Base-by-base conservation (phyloP, 495 filamentous ascomycete genomes). In the Penicillium fimorum region DNA sequence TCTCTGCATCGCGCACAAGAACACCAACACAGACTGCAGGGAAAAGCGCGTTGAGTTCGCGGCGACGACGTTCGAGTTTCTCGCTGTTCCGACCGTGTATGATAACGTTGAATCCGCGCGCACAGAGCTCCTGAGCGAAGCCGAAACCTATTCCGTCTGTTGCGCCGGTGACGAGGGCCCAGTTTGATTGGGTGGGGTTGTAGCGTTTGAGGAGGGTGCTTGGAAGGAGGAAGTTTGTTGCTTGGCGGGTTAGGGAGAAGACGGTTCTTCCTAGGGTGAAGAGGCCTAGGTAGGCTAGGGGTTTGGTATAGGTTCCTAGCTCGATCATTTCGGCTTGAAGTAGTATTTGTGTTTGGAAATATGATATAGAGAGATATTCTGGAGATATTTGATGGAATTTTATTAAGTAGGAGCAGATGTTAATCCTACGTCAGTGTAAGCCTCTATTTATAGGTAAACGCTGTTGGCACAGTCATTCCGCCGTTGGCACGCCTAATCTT, bases 81-180 rank as follows among this genome's bases (percentile, higher is more conserved):
- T 57, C 33, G 5, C 47, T 46, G 51, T 79, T 82, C 27, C 82
- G 76, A 15, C 82, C 83, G 63, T 85, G 82, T 8, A 86, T 55
- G 5, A 84, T 66, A 15, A 85, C 76, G 57, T 82, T 82, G 74
- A 86, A 86, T 24, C 83, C 83, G 13, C 66, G 61, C 0, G 38
- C 43, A n/a, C 78, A 79, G 44, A 84, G 74, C 55, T 83, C 79
- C 33, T 76, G 60, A 15, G 70, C 66, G 42, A 84, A 70, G 0
- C 67, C 71, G 33, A 71, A 72, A n/a, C 84, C 84, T 33, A 87
- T 85, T 4, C 84, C 84, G 44, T 81, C 81, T 38, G 71, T 82
- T 10, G 81, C 74, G 13, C 84, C 84, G 0, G 84, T 87, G 8
- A 87, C 73, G 8, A 87, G 65, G 5, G 82, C 84, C 82, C 82